phyloP scores from a whole-genome alignment of 2,329 filamentous ascomycete genomes.

The Cucurbitaria berberidis region DNA sequence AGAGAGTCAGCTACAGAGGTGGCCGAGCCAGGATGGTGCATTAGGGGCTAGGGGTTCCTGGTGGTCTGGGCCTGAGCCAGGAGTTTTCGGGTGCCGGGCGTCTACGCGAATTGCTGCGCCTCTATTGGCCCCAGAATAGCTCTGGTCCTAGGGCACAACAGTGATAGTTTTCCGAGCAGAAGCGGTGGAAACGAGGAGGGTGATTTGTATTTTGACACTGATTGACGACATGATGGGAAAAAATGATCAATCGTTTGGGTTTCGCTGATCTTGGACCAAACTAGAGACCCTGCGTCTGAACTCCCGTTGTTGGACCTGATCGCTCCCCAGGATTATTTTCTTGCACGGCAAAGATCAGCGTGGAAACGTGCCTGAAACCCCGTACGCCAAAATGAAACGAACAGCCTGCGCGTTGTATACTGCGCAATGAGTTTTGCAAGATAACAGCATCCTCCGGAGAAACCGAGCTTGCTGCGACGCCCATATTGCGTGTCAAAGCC shows the following conservation, averaged over 20 bases:
- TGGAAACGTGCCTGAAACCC: constrained; percentile 1
- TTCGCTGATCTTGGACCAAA: neutral
- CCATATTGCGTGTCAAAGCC: constrained; percentile 1
- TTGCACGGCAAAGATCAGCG: neutral
- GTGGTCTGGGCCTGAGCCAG: constrained; percentile 6
- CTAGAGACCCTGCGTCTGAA: neutral
- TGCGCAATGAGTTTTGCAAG: neutral
- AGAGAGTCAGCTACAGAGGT: constrained; percentile 5
- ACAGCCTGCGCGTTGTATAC: neutral
- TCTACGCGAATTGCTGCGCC: constrained; percentile 2
- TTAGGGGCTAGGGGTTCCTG: constrained; percentile 5
- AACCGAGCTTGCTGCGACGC: neutral
- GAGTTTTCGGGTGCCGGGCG: neutral
- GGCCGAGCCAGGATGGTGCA: constrained; percentile 4
- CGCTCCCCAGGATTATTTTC: neutral
- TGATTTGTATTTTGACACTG: neutral
- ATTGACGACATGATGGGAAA: neutral
- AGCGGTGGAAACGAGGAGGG: neutral
- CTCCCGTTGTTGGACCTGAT: neutral
- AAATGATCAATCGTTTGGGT: neutral
- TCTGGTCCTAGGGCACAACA: neutral
- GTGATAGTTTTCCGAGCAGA: neutral
- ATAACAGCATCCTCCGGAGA: constrained; percentile 2
- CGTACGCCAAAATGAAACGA: neutral
- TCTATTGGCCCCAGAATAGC: neutral